These are phyloP conservation scores for Chimonanthus salicifolius DNA, from an alignment of 164 flowering plant species.

Conservation along the genomic window DNA sequence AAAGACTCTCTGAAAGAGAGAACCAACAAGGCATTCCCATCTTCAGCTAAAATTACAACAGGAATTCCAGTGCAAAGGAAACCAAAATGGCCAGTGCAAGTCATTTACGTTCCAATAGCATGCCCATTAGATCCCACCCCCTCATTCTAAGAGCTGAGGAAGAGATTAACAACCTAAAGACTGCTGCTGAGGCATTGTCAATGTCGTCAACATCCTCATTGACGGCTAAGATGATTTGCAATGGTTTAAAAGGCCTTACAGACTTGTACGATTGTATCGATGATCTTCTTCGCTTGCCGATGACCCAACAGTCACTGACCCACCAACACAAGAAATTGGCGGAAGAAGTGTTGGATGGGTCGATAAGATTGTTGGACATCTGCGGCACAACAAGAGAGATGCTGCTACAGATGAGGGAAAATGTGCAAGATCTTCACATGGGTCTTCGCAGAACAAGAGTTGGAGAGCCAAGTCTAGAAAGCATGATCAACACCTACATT, in stretches of 20 bases:
- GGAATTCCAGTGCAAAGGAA: neutral
- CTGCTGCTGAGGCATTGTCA: neutral
- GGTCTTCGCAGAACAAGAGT: slow-evolving; percentile 22
- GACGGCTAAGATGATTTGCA: neutral
- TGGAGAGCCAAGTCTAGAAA: slow-evolving; percentile 9
- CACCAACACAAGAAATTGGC: slow-evolving; percentile 17
- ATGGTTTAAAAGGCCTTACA: neutral
- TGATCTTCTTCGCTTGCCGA: slow-evolving; percentile 20
- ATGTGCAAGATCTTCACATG: slow-evolving; percentile 23
- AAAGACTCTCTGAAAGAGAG: neutral
- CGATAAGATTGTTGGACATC: slow-evolving; percentile 31
- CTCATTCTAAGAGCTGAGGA: neutral
- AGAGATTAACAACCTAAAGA: neutral
- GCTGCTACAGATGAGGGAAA: slow-evolving; percentile 23
- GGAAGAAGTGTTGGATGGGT: slow-evolving; percentile 28
- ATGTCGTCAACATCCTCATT: neutral
- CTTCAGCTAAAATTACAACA: neutral
- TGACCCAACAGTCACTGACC: slow-evolving; percentile 8
- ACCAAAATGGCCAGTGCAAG: neutral
- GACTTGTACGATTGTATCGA: slow-evolving; percentile 18
- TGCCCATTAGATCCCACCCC: neutral
- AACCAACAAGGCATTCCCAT: neutral
- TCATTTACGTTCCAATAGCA: neutral
- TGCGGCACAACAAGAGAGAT: slow-evolving; percentile 26
- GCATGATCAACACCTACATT: slow-evolving; percentile 18